Evolutionary conservation across 1,284 basidiomycete species (phyloP), one percentile per base, ranked within the genome.

Genomic region (Heterobasidion occidentale): DNA sequence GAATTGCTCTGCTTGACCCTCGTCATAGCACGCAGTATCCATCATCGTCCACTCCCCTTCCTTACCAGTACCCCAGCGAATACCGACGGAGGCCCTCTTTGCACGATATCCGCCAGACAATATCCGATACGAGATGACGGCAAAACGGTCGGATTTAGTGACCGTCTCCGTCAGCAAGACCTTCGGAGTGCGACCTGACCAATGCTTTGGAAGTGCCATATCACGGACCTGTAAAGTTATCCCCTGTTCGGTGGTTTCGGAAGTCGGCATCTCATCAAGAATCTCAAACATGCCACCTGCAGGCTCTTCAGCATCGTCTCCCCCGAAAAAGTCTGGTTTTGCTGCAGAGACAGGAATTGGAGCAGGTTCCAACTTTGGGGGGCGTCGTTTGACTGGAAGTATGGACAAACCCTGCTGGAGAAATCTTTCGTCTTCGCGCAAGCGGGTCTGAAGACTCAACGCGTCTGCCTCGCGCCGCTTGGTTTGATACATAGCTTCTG

Each of bases 1-100:
- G 65, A 94, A 98, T 65, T 98, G 88, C 66, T 95, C 92, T 3
- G 96, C 94, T 66, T 98, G 92, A 0, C 67, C 67, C 56, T 84
- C 78, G 59, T 90, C 82, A 47, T 82, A 75, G 66, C 96, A 98
- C 3, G 90, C 94, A 45, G 92, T 74, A 58, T 92, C 85, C 2
- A 88, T 83, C 92, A 98, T 98, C 15, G 70, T 70, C 86, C 90
- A 96, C 52, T 86, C 80, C 56, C 85, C 81, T 20, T 77, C 72
- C 60, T 78, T 79, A 36, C 75, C 78, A 14, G 79, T 79, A 51
- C 81, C 77, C 90, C 92, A 94, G 17, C 84, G 77, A 57, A 95
- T 79, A 57, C 74, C 81, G 44, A 94, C 77, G 35, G 80, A 77
- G 12, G 84, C 84, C 46, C 92, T 79, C 61, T 84, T 86, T 2